Percentiles rank a stretch among this genome's conserved stretches.
phyloP scores from a whole-genome alignment of 129 eudicot genomes.

The Arctium minus region DNA sequence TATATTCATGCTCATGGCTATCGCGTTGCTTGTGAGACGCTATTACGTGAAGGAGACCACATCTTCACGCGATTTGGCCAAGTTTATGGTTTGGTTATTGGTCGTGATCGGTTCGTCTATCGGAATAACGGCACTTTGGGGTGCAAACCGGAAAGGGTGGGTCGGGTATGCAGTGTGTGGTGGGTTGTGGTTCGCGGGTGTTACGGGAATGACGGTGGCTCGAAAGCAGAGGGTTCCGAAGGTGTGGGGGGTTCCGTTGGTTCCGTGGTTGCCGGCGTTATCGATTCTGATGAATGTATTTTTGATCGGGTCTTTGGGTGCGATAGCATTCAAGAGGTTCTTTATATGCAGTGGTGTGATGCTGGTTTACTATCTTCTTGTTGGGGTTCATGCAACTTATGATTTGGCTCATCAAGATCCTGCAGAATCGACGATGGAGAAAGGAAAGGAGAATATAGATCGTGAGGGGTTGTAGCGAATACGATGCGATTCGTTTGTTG shows the following conservation, averaged over 20 bases:
- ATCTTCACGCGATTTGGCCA: constrained; percentile 26
- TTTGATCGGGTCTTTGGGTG: constrained; percentile 70
- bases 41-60: constrained; percentile 64
- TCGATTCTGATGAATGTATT: constrained; percentile 67
- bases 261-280: constrained; percentile 75
- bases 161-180: constrained; percentile 48
- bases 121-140: constrained; percentile 55
- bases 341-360: constrained; percentile 72
- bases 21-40: constrained; percentile 72
- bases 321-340: constrained; percentile 57
- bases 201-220: constrained; percentile 48
- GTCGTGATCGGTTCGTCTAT: constrained; percentile 50
- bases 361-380: constrained; percentile 67
- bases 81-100: constrained; percentile 45
- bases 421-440: constrained; percentile 27
- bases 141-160: constrained; percentile 34
- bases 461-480: constrained; percentile 10
- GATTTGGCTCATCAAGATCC: constrained; percentile 62
- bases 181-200: constrained; percentile 53
- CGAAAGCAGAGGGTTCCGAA: constrained; percentile 52
- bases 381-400: constrained; percentile 84
- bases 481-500: background rate
- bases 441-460: constrained; percentile 23
- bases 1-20: constrained; percentile 88
- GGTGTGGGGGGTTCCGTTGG: constrained; percentile 88